Percentiles rank a stretch among this genome's conserved stretches.
Evolutionary conservation across 2,329 filamentous ascomycete species (phyloP).

Genomic region (Aspergillus luchuensis): DNA sequence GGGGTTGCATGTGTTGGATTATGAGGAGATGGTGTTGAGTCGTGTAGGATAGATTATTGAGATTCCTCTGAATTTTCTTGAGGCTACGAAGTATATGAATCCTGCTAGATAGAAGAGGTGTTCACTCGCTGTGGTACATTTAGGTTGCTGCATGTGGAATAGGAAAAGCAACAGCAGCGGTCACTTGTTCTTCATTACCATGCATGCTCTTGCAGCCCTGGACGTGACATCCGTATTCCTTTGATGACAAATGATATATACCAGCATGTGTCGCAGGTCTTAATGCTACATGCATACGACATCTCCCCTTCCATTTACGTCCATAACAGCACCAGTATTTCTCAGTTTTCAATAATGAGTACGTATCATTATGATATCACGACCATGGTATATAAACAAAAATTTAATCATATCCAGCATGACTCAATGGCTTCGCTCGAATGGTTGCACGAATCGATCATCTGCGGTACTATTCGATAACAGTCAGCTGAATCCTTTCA

Average conservation of each 20-base stretch:
- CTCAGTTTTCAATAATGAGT: background rate
- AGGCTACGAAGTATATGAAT: no score
- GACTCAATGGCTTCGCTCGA: background rate
- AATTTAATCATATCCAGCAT: background rate
- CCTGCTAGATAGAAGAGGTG: background rate
- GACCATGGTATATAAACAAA: background rate
- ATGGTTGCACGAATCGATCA: background rate
- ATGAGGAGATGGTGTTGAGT: conserved; percentile 2
- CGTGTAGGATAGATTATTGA: background rate
- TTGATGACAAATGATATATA: background rate
- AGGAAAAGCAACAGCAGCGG: no score
- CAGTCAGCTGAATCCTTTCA: background rate
- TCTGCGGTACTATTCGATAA: background rate
- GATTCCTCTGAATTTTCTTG: no score
- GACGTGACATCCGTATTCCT: no score
- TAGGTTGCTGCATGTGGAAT: no score
- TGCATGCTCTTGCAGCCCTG: no score
- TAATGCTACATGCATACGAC: no score
- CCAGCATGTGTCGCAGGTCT: background rate
- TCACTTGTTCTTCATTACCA: no score
- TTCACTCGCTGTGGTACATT: no score
- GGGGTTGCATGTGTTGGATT: background rate
- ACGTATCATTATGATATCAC: conserved; percentile 1
- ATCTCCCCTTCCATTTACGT: no score
- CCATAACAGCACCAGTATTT: background rate